Evolutionary conservation across 75 land plant genomes (phyloP).

Genomic region (Gnetum montanum): DNA sequence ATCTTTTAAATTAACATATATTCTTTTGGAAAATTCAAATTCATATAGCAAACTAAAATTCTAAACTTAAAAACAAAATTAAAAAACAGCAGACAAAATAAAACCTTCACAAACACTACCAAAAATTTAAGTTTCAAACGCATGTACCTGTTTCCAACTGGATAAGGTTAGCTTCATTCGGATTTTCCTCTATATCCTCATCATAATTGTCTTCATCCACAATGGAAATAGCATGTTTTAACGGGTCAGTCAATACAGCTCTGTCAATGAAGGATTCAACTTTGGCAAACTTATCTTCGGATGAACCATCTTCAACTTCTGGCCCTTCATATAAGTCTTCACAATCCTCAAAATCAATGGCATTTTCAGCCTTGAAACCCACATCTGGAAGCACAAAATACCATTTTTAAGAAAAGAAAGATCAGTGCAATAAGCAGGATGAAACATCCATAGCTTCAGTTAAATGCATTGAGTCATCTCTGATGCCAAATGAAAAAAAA

Average conservation of each 20-base stretch:
- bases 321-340: slow-evolving; percentile 95
- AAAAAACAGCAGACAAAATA: too few relatives aligned
- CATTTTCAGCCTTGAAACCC: slow-evolving; percentile 88
- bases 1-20: too few relatives aligned
- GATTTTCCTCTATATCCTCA: slow-evolving; percentile 51
- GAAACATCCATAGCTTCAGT: background rate
- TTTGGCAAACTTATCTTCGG: slow-evolving; percentile 52
- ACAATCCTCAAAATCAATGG: slow-evolving; percentile 89
- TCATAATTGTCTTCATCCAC: slow-evolving; percentile 92
- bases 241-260: slow-evolving; percentile 41
- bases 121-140: too few relatives aligned
- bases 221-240: slow-evolving; percentile 20
- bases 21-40: too few relatives aligned
- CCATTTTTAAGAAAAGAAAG: background rate
- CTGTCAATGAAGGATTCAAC: slow-evolving; percentile 51
- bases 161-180: slow-evolving; percentile 22
- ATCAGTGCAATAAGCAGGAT: background rate
- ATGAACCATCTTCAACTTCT: slow-evolving; percentile 50
- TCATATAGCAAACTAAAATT: too few relatives aligned
- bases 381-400: slow-evolving; percentile 25
- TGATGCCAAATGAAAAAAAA: background rate
- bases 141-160: too few relatives aligned
- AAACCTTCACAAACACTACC: too few relatives aligned
- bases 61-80: too few relatives aligned
- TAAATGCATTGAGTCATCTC: background rate